Base-by-base conservation (phyloP, 176 grass and related monocot genomes). In the Oryza glaberrima region DNA sequence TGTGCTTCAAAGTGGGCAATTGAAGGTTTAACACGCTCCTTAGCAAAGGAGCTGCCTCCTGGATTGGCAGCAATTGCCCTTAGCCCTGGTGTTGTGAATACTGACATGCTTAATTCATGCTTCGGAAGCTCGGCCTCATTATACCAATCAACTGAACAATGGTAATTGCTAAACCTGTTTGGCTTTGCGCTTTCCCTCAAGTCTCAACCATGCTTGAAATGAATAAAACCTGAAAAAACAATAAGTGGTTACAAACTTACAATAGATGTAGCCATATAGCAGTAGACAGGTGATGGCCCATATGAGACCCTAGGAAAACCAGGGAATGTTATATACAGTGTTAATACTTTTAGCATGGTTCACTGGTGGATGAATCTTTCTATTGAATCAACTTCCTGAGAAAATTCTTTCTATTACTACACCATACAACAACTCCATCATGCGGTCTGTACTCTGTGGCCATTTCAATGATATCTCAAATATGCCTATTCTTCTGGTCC, bases 1-100 rank as follows among this genome's bases (percentile, higher is more conserved):
- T 95, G 93, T 85, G 96, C 96, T 78, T 93, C 96, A 13, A 98
- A 98, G 70, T 98, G 96, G 96, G 96, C 96, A 4, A 91, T 98
- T 77, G 96, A 98, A 78, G 96, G 96, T 64, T 76, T 98, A 80
- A 98, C 96, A 19, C 89, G 89, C 73, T 95, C 96, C 28, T 87
- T 95, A 60, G 96, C 93, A 47, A 95, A 95, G 82, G 96, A 98
- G 77, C 82, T 98, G 28, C 96, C 96, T 85, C 85, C 85, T 78
- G 96, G 96, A 45, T 66, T 98, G 79, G 96, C 96, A 83, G 82
- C 88, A 52, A 79, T 98, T 92, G 91, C 96, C 51, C 96, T 98
- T 83, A 94, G 89, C 80, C 96, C 96, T 81, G 93, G 96, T 83
- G 96, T 98, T 54, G 81, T 95, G 67, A 92, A 98, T 79, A 98